phyloP scores from a whole-genome alignment of 1,284 basidiomycete genomes.

The Cryptococcus maquisensis region DNA sequence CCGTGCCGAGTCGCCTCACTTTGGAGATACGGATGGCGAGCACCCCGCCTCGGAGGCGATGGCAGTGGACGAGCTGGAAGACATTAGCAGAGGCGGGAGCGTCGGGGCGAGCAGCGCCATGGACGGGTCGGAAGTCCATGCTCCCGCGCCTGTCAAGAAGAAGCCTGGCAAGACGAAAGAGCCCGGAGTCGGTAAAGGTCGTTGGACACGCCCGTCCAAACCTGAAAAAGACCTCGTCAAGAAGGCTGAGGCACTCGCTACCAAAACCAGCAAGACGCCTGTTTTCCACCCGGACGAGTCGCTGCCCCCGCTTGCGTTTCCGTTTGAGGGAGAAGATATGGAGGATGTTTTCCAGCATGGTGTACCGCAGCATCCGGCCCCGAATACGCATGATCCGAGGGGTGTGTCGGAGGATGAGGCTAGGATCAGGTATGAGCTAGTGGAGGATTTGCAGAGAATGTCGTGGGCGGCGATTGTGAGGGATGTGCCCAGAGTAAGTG shows the following conservation, averaged over 20 bases:
- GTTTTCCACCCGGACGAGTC: neutral
- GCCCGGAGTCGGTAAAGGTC: slow-evolving; percentile 39
- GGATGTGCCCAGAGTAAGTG: slow-evolving; percentile 71
- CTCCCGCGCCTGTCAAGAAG: slow-evolving; percentile 2
- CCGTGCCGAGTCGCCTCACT: slow-evolving; percentile 8
- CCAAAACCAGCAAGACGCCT: neutral
- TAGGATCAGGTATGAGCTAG: slow-evolving; percentile 29
- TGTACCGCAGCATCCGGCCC: slow-evolving; percentile 3
- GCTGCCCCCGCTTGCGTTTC: neutral
- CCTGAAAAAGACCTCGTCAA: slow-evolving; percentile 21
- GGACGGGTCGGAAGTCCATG: slow-evolving; percentile 1
- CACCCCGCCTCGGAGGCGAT: slow-evolving; percentile 5
- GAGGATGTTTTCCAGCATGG: neutral
- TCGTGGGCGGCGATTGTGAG: slow-evolving; percentile 81
- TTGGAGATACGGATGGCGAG: slow-evolving; percentile 14
- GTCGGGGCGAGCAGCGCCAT: slow-evolving; percentile 10
- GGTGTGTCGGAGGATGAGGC: slow-evolving; percentile 42
- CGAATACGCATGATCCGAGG: slow-evolving; percentile 35
- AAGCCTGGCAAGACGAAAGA: slow-evolving; percentile 30
- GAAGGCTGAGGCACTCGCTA: slow-evolving; percentile 17
- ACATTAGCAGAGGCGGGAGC: slow-evolving; percentile 4
- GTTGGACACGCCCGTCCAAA: slow-evolving; percentile 35
- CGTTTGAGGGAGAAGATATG: neutral
- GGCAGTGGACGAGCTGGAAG: slow-evolving; percentile 6
- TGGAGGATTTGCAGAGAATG: slow-evolving; percentile 79